Percentiles rank a stretch among this genome's conserved stretches.
phyloP scores from a whole-genome alignment of 768 basidiomycete species.

The Trametes coccinea region DNA sequence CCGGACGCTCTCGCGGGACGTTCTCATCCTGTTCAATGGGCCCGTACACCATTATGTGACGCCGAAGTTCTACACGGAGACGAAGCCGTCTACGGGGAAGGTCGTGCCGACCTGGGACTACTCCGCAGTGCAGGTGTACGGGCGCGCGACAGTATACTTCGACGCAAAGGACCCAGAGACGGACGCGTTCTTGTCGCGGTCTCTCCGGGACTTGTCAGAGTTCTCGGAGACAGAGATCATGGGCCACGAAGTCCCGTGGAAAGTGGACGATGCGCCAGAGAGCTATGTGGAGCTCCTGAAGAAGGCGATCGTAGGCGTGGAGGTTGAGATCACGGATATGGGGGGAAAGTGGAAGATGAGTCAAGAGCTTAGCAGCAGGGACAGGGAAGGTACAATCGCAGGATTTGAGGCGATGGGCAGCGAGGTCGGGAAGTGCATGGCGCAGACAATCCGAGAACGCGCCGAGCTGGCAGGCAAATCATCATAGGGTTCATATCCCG shows the following conservation, averaged over 20 bases:
- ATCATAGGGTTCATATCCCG: too few relatives aligned
- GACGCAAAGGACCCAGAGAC: slow-evolving; percentile 9
- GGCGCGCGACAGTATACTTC: slow-evolving; percentile 24
- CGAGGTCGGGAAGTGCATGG: slow-evolving; percentile 21
- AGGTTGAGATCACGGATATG: slow-evolving; percentile 26
- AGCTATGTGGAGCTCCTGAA: slow-evolving; percentile 27
- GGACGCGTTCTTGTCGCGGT: slow-evolving; percentile 20
- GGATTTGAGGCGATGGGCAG: slow-evolving; percentile 25
- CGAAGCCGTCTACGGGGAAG: slow-evolving; percentile 32
- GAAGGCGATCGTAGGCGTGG: slow-evolving; percentile 32
- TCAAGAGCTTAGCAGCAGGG: slow-evolving; percentile 28
- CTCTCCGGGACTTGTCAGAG: slow-evolving; percentile 20
- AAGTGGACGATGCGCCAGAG: slow-evolving; percentile 26
- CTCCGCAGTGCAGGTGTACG: slow-evolving; percentile 31
- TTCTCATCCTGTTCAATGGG: slow-evolving; percentile 28
- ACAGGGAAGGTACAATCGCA: slow-evolving; percentile 25
- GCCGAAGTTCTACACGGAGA: slow-evolving; percentile 31
- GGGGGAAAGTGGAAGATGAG: slow-evolving; percentile 32
- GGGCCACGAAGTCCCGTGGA: slow-evolving; percentile 23
- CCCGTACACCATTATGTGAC: slow-evolving; percentile 32
- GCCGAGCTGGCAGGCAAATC: neutral
- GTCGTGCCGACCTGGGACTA: slow-evolving; percentile 34
- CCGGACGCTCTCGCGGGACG: slow-evolving; percentile 14
- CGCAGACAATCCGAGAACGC: slow-evolving; percentile 21
- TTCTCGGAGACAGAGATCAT: slow-evolving; percentile 19